phyloP scores from a whole-genome alignment of 1,284 basidiomycete genomes.

The Pseudozyma sp. region DNA sequence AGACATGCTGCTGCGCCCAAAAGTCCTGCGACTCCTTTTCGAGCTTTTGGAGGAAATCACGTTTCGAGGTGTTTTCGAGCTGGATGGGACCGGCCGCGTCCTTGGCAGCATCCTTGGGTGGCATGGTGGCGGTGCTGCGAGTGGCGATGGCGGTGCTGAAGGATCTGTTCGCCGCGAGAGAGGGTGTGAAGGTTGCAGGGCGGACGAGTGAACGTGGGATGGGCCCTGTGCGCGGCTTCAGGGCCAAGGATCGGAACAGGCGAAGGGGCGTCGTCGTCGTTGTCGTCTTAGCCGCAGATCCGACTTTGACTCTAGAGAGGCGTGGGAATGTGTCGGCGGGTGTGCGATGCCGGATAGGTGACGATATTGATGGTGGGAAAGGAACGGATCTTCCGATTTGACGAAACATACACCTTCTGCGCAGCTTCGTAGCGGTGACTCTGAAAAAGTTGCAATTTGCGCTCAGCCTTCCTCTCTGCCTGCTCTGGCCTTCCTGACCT shows the following conservation, averaged over 20 bases:
- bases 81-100: constrained; percentile 64
- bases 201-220: neutral
- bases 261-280: constrained; percentile 36
- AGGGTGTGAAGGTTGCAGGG: constrained; percentile 1
- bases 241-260: constrained; percentile 43
- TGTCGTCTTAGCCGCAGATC: constrained; percentile 19
- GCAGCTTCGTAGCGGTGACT: neutral
- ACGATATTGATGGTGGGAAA: constrained; percentile 11
- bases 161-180: neutral
- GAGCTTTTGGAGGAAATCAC: constrained; percentile 84
- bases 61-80: constrained; percentile 79
- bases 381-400: constrained; percentile 13
- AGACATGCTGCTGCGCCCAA: constrained; percentile 77
- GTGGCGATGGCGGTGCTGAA: constrained; percentile 3
- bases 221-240: constrained; percentile 44
- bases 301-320: constrained; percentile 7
- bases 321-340: constrained; percentile 12
- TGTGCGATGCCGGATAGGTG: neutral
- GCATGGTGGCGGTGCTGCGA: constrained; percentile 35
- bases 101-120: constrained; percentile 50
- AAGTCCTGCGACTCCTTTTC: constrained; percentile 85
- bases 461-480: no score
- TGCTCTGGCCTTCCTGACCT: no score
- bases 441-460: neutral
- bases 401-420: neutral